phyloP scores from a whole-genome alignment of 2,329 filamentous ascomycete species.

The Trichoderma polysporum region DNA sequence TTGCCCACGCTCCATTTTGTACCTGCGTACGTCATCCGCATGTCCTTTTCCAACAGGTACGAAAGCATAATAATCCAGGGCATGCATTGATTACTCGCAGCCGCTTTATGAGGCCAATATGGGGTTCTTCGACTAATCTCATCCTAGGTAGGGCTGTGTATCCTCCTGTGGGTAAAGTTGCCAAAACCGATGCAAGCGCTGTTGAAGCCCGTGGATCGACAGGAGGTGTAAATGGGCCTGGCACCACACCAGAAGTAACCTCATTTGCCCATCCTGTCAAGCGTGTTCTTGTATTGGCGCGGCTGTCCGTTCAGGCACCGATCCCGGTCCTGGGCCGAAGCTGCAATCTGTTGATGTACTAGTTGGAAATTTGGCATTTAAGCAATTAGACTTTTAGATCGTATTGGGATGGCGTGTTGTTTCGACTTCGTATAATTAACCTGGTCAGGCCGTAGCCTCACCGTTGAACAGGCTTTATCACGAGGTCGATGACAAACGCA shows the following conservation, averaged over 20 bases:
- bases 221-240: slow-evolving; percentile 4
- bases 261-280: not conserved
- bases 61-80: slow-evolving; percentile 5
- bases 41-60: not conserved
- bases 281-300: not conserved
- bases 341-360: not conserved
- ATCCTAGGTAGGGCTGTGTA: not conserved
- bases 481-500: not conserved
- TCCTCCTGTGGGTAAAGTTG: not conserved
- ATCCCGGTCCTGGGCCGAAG: not conserved
- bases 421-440: not conserved
- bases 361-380: not conserved
- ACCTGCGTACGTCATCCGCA: slow-evolving; percentile 9
- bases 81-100: slow-evolving; percentile 6
- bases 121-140: not conserved
- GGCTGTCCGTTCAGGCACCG: not conserved
- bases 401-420: not conserved
- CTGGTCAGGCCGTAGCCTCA: not conserved
- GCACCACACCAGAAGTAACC: slow-evolving; percentile 1
- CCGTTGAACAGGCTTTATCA: not conserved
- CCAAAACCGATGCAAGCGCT: not conserved
- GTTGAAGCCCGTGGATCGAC: slow-evolving; percentile 3
- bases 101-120: not conserved
- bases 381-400: not conserved
- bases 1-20: not conserved